These are phyloP conservation scores for Teratosphaeria gauchensis DNA, from an alignment of 2,329 filamentous ascomycete species.

Conservation along the genomic window DNA sequence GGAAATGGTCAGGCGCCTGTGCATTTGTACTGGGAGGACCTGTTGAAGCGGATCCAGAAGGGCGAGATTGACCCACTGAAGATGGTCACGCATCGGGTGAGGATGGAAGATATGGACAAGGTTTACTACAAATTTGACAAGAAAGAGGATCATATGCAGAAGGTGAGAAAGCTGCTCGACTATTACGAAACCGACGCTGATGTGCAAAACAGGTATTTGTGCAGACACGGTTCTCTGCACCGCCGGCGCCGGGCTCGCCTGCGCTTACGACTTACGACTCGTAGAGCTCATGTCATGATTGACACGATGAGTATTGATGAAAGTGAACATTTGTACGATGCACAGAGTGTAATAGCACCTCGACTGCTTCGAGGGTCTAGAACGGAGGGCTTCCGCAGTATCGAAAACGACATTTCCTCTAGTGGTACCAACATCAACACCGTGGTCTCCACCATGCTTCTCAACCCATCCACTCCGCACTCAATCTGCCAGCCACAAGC, in stretches of 20 bases:
- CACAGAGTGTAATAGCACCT: not conserved
- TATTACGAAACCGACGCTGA: not conserved
- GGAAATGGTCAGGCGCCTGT: conserved; percentile 63
- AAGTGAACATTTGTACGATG: not conserved
- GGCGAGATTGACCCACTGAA: conserved; percentile 64
- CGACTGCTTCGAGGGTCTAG: too few species aligned
- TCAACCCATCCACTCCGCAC: too few species aligned
- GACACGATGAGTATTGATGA: not conserved
- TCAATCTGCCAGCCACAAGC: too few species aligned
- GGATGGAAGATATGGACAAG: conserved; percentile 40
- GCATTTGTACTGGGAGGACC: conserved; percentile 71
- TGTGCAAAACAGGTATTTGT: conserved; percentile 45
- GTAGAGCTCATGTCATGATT: not conserved
- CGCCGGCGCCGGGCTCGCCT: conserved; percentile 42
- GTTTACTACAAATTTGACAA: conserved; percentile 59
- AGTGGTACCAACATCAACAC: too few species aligned
- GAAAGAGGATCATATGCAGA: conserved; percentile 65
- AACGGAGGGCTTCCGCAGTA: too few species aligned
- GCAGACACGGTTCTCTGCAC: conserved; percentile 48
- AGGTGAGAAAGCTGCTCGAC: conserved; percentile 31
- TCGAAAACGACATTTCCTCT: too few species aligned
- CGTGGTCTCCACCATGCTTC: too few species aligned
- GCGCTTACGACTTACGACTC: conserved; percentile 36
- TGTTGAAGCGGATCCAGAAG: conserved; percentile 58
- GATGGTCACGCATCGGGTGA: conserved; percentile 71